Evolutionary conservation across 192 early-diverging fungal species (phyloP), one percentile per base, ranked within the genome.

Genomic region (Physocladia obscura): DNA sequence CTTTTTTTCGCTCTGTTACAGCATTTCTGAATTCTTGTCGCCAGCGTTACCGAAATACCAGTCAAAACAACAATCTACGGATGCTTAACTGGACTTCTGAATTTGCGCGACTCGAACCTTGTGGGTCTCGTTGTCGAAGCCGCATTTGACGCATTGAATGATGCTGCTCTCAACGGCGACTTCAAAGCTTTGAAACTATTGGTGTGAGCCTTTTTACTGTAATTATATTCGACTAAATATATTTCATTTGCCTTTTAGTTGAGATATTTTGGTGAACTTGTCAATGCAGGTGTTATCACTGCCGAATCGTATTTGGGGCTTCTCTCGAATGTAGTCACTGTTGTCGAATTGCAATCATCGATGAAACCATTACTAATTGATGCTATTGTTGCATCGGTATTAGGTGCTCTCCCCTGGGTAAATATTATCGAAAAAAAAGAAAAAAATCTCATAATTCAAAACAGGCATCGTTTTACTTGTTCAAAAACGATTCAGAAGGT

Each of bases 381-480:
- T 74, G 87, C 85, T 51, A 84, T 91, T 44, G 87, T 92, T n/a
- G 90, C 79, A 61, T 78, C 89, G 51, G 88, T 92, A 5, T 79
- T 94, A 56, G 82, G 87, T 34, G 85, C 89, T 39, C 81, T 97
- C 60, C 95, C 94, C 38, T 96, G 87, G 88, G 89, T 85, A 74
- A 13, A n/a, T 50, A 75, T 38, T 70, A 59, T 6, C 6, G 22
- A 39, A 26, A 2, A 30, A 60, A 4, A 31, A 4, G 37, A 34
- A 13, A 2, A 35, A 32, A 22, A 49, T 21, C 44, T 62, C 50
- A 4, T 11, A 8, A 19, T 19, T 21, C 51, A 69, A 3, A 32
- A 4, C 44, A 76, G 74, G 70, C 68, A 19, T 73, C 75, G 22
- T 57, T 21, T 63, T 61, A 81, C 62, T 57, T 91, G 13, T 69